Base-by-base conservation (phyloP, 2,329 filamentous ascomycete genomes). In the Fonsecaea multimorphosa region DNA sequence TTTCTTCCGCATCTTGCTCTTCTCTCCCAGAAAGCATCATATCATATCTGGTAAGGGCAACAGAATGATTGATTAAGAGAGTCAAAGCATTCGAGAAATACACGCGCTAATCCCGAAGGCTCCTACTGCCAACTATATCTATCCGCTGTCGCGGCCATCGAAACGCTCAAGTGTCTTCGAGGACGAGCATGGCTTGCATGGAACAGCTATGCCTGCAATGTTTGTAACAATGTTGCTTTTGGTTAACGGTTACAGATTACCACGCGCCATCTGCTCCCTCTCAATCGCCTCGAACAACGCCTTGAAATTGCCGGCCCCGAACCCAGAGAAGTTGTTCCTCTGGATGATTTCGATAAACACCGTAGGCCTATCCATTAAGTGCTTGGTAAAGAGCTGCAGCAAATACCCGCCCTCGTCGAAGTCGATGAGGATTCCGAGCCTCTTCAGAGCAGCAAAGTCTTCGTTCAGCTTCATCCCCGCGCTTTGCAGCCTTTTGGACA, bases 261-360 rank as follows among this genome's bases (percentile, higher is more conserved):
- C 93, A 63, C 93, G 84, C 77, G 90, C 83, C 53, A 88, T 92
- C 83, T 97, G 94, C 78, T 97, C 93, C 58, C 93, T 83, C 84
- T 97, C 94, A 77, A 97, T 96, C 2, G 94, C 93, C 83, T 97
- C 93, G 74, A 97, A 97, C 73, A 97, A 75, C 67, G 90, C 93
- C 86, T 93, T 97, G 82, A 97, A 97, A 78, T 97, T 98, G 0
- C 94, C 94, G 0, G 93, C 94, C 3, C 94, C 93, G 73, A 97
- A 97, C 0, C 94, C 94, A 34, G 91, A 89, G 77, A 97, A 97
- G 70, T 92, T 89, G 73, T 96, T 89, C 64, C 93, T 83, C 83
- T 97, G 93, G 73, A 97, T 97, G 73, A 97, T 96, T 85, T 97
- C 94, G 69, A 97, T 88, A 76, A 97, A 97, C 31, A 97, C 93